Evolutionary conservation across 495 filamentous ascomycete genomes (phyloP).

Genomic region (Tetracladium setigerum): DNA sequence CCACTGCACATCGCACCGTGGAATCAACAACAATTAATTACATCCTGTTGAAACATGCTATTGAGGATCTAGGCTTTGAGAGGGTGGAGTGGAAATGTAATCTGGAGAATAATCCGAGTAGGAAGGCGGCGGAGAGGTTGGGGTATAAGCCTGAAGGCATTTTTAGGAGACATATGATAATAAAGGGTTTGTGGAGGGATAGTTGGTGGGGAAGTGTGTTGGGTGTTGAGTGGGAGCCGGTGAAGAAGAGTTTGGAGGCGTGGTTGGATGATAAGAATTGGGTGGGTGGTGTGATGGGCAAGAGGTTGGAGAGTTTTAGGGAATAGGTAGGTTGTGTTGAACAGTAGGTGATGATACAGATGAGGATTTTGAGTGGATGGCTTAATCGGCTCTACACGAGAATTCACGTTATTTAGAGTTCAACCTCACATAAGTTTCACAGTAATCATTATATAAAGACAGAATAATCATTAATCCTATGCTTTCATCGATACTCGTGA

Average conservation of each 20-base stretch:
- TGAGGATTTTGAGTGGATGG: conserved; percentile 10
- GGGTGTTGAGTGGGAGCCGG: conserved; percentile 38
- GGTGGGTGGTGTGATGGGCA: no score
- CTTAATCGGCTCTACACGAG: conserved; percentile 9
- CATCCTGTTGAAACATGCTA: conserved; percentile 35
- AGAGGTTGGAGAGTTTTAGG: no score
- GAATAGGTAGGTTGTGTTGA: no score
- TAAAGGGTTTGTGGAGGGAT: conserved; percentile 47
- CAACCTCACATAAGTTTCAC: conserved; percentile 33
- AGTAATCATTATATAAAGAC: conserved; percentile 25
- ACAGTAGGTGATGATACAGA: conserved; percentile 6
- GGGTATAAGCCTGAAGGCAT: conserved; percentile 47
- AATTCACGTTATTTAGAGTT: conserved; percentile 26
- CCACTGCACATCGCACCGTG: conserved; percentile 37
- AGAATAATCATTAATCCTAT: conserved; percentile 33
- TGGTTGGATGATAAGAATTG: conserved; percentile 25
- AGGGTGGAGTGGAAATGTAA: conserved; percentile 55
- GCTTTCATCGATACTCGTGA: no score
- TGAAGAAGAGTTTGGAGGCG: conserved; percentile 33
- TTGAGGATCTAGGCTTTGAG: conserved; percentile 43
- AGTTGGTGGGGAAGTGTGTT: conserved; percentile 47
- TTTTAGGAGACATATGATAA: conserved; percentile 49
- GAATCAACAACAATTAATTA: conserved; percentile 45
- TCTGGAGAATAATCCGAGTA: conserved; percentile 38
- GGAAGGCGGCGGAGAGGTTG: conserved; percentile 39